phyloP scores from a whole-genome alignment of 441 rosid genomes.

The Populus hybrid region DNA sequence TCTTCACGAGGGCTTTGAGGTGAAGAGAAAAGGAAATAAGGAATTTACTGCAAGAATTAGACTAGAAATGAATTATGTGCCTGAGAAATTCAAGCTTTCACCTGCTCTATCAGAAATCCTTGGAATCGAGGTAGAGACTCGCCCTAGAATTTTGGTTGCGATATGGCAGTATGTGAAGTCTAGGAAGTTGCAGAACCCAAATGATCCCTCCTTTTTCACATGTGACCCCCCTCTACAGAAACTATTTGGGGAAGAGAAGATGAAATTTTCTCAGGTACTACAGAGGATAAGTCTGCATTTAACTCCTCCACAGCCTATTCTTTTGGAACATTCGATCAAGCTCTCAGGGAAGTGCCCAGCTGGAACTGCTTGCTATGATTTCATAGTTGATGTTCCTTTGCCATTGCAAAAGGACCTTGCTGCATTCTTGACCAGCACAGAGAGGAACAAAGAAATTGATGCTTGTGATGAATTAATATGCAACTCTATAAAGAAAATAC shows the following conservation, averaged over 20 bases:
- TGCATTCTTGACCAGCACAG: slow-evolving; percentile 41
- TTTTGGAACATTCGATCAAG: slow-evolving; percentile 69
- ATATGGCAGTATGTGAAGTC: slow-evolving; percentile 75
- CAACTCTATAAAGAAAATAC: slow-evolving; percentile 58
- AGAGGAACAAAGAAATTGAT: slow-evolving; percentile 56
- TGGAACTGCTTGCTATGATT: slow-evolving; percentile 71
- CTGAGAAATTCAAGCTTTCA: slow-evolving; percentile 71
- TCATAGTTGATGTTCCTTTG: slow-evolving; percentile 63
- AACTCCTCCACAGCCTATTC: slow-evolving; percentile 58
- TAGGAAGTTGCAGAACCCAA: slow-evolving; percentile 58
- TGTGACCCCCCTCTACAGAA: slow-evolving; percentile 72
- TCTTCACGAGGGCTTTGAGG: slow-evolving; percentile 76
- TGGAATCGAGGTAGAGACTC: slow-evolving; percentile 67
- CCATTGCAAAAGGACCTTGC: slow-evolving; percentile 48
- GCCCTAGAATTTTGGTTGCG: slow-evolving; percentile 58
- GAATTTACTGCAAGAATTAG: slow-evolving; percentile 63
- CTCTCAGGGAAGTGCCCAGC: slow-evolving; percentile 65
- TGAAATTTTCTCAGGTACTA: slow-evolving; percentile 53
- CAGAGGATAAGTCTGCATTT: slow-evolving; percentile 60
- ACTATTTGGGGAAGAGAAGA: slow-evolving; percentile 66
- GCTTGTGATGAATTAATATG: slow-evolving; percentile 52
- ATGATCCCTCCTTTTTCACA: slow-evolving; percentile 53
- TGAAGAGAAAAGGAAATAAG: slow-evolving; percentile 74
- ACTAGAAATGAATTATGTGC: slow-evolving; percentile 65
- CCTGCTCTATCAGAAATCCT: slow-evolving; percentile 57